These are phyloP conservation scores for Suaeda aralocaspica DNA, from an alignment of 148 eudicot species.

Conservation along the genomic window DNA sequence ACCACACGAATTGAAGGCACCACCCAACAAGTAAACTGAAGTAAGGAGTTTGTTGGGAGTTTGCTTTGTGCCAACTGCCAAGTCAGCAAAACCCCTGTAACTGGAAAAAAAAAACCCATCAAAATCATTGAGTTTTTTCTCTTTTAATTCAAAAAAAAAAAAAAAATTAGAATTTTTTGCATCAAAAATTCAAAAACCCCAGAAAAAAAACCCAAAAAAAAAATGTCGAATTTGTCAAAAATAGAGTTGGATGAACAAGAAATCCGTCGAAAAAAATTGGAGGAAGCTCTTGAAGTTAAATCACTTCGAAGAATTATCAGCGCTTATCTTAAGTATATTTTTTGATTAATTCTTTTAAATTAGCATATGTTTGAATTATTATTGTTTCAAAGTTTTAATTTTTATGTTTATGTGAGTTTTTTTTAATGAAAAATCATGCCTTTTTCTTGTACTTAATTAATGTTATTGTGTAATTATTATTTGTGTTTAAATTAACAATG, in stretches of 20 bases:
- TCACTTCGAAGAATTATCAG: constrained; percentile 79
- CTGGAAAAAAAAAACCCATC: background rate
- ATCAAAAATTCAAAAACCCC: background rate
- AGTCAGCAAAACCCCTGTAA: background rate
- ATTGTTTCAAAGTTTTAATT: too few relatives aligned
- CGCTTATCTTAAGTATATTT: constrained; percentile 68
- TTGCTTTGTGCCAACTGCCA: background rate
- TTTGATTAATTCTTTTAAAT: background rate
- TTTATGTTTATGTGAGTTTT: too few relatives aligned
- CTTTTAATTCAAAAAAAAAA: background rate
- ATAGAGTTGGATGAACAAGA: constrained; percentile 36
- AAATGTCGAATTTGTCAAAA: background rate
- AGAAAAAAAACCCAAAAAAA: background rate
- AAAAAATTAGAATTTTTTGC: background rate
- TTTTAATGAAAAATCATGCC: too few relatives aligned
- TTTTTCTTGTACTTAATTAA: too few relatives aligned
- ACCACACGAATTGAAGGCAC: too few relatives aligned
- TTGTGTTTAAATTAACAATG: too few relatives aligned
- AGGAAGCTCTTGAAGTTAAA: constrained; percentile 85
- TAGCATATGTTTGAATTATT: background rate
- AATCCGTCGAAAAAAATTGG: constrained; percentile 43
- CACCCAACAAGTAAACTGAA: too few relatives aligned
- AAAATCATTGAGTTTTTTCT: background rate
- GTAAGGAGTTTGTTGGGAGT: background rate
- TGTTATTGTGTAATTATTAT: too few relatives aligned